phyloP scores from a whole-genome alignment of 2,329 filamentous ascomycete genomes.

The Colletotrichum trifolii region DNA sequence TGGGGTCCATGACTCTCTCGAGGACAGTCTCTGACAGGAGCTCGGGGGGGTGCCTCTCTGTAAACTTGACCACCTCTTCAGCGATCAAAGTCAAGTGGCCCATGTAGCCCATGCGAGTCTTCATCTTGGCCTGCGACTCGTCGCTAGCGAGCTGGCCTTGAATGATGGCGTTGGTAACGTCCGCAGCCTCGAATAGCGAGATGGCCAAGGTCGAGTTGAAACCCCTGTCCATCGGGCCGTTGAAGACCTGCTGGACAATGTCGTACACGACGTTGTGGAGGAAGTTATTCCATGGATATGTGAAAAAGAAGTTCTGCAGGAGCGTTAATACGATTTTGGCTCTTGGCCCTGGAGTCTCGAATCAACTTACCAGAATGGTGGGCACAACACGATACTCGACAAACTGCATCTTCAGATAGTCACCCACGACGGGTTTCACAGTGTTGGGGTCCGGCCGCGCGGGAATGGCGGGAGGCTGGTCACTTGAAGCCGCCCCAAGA shows the following conservation, averaged over 20 bases:
- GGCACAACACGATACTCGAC: constrained; percentile 94
- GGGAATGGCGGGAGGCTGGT: constrained; percentile 35
- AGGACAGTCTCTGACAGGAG: constrained; percentile 85
- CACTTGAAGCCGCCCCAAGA: constrained; percentile 20
- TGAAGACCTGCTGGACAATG: constrained; percentile 98
- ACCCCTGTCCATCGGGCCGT: constrained; percentile 95
- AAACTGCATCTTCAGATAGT: constrained; percentile 95
- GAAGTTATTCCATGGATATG: constrained; percentile 99
- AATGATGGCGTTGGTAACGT: constrained; percentile 91
- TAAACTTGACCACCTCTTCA: constrained; percentile 98
- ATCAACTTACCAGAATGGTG: constrained; percentile 82
- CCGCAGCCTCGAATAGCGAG: constrained; percentile 90
- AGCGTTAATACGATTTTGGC: no score
- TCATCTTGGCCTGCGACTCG: constrained; percentile 82
- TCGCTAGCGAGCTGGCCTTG: constrained; percentile 90
- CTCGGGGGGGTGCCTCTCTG: constrained; percentile 91
- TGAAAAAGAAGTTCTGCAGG: constrained; percentile 91
- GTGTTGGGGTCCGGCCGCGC: constrained; percentile 36
- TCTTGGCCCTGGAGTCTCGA: no score
- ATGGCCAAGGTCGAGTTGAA: constrained; percentile 91
- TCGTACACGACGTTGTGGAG: constrained; percentile 99
- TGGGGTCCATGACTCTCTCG: constrained; percentile 86
- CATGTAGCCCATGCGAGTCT: constrained; percentile 97
- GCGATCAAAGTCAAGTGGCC: constrained; percentile 96
- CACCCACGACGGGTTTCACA: constrained; percentile 83